A percentile compares a stretch with the other conserved stretches of the same genome.
phyloP scores from a whole-genome alignment of 805 yeast species.

The Starmerella bombicola region DNA sequence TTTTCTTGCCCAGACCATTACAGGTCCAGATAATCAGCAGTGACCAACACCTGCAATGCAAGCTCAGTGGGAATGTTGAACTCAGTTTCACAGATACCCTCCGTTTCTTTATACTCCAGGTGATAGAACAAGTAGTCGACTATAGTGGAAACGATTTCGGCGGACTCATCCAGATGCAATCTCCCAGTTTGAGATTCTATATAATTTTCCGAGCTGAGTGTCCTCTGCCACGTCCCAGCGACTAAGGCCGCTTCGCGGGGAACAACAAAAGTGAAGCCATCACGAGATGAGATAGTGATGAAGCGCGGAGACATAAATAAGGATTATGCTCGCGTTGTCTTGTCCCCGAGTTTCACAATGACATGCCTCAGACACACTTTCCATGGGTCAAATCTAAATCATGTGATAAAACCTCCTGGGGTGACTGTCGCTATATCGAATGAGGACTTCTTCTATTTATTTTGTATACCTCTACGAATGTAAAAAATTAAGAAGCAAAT shows the following conservation, averaged over 20 bases:
- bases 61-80: constrained; percentile 88
- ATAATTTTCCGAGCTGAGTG: constrained; percentile 38
- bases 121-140: constrained; percentile 77
- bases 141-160: constrained; percentile 59
- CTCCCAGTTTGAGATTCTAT: constrained; percentile 47
- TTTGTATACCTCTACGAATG: too few relatives aligned
- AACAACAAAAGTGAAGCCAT: constrained; percentile 50
- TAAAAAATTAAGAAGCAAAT: too few relatives aligned
- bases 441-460: too few relatives aligned
- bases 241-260: constrained; percentile 65
- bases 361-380: too few relatives aligned
- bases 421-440: too few relatives aligned
- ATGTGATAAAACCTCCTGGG: too few relatives aligned
- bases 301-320: constrained; percentile 29
- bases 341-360: too few relatives aligned
- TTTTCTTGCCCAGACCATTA: constrained; percentile 1
- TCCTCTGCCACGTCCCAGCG: constrained; percentile 48
- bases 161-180: constrained; percentile 49
- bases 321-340: too few relatives aligned
- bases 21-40: constrained; percentile 73
- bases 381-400: too few relatives aligned
- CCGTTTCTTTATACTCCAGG: constrained; percentile 40
- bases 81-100: constrained; percentile 28
- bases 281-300: constrained; percentile 62
- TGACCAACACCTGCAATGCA: constrained; percentile 81